Base-by-base conservation (phyloP, 2,329 filamentous ascomycete genomes). In the Sclerotiophoma versabilis region DNA sequence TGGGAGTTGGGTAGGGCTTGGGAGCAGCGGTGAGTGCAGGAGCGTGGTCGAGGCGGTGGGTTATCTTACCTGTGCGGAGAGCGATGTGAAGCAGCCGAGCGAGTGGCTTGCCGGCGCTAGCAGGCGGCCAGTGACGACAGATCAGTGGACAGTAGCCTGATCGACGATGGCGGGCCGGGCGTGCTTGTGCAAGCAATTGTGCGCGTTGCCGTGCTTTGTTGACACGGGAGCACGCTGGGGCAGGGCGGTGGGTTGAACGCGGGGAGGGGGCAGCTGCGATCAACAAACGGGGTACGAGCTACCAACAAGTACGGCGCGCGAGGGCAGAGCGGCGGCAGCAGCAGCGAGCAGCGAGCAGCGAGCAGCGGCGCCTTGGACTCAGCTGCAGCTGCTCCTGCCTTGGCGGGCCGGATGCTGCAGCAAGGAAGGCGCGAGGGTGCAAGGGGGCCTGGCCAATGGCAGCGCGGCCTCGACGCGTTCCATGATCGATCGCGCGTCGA, bases 41-140 rank as follows among this genome's bases (percentile, higher is more conserved):
- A 65, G 69, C 64, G 59, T 45, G 34, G 43, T 45, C 48, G 60
- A 55, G 55, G 59, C 53, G 41, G 66, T 66, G 64, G 63, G 64
- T 51, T 49, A 50, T 62, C 66, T 58, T 66, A 66, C 66, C 68
- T 63, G 64, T 64, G 68, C 60, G 59, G 63, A 58, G 57, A 46
- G 51, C 41, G 45, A 54, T 57, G 49, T 68, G 66, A 72, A 58
- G 69, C 67, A 70, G 67, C 65, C 63, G 65, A 66, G 66, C 58
- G 59, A 56, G 57, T 71, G 64, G 66, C 66, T 65, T 69, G 58
- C 58, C 52, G 65, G 68, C 69, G 69, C 69, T 72, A 72, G 67
- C 42, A 60, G 50, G 58, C 59, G 63, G 62, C 59, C 55, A 52
- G 64, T 65, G 69, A 69, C 65, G 67, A 62, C 55, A 58, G 39